Evolutionary conservation across 805 yeast species (phyloP).

Genomic region (Zygosaccharomyces lentus): DNA sequence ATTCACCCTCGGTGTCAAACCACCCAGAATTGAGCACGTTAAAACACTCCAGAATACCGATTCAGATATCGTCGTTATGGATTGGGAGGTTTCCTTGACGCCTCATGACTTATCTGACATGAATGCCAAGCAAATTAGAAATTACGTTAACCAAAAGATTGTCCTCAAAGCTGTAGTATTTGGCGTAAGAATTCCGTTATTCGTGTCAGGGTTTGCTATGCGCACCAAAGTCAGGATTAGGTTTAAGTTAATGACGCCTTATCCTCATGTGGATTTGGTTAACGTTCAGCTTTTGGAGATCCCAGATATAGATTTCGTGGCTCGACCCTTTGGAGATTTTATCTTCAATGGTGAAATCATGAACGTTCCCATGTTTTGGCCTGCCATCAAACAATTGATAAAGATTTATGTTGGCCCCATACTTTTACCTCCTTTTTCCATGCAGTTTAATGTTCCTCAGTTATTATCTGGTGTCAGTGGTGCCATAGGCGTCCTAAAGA

Average conservation of each 20-base stretch:
- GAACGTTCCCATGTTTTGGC: slow-evolving; percentile 79
- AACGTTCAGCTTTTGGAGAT: slow-evolving; percentile 81
- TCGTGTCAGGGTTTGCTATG: slow-evolving; percentile 76
- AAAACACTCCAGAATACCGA: slow-evolving; percentile 88
- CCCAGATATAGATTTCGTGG: slow-evolving; percentile 82
- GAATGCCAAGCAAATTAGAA: slow-evolving; percentile 78
- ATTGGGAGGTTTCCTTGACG: slow-evolving; percentile 88
- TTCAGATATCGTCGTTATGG: slow-evolving; percentile 94
- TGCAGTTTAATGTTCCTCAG: slow-evolving; percentile 90
- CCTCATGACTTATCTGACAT: slow-evolving; percentile 88
- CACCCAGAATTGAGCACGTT: slow-evolving; percentile 87
- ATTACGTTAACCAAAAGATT: slow-evolving; percentile 75
- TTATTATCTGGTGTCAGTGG: slow-evolving; percentile 81
- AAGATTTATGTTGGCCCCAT: slow-evolving; percentile 85
- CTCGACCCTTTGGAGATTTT: slow-evolving; percentile 69
- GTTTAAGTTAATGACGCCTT: slow-evolving; percentile 81
- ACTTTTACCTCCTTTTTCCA: slow-evolving; percentile 82
- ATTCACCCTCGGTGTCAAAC: slow-evolving; percentile 91
- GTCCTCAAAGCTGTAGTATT: slow-evolving; percentile 76
- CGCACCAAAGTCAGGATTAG: slow-evolving; percentile 71
- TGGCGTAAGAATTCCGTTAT: slow-evolving; percentile 75
- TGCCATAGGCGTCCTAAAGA: slow-evolving; percentile 79
- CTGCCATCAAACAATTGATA: slow-evolving; percentile 79
- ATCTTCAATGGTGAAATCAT: slow-evolving; percentile 84
- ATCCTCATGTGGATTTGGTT: slow-evolving; percentile 91